Evolutionary conservation across 208 protist genomes (phyloP).

Genomic region (Trypanosoma caninum): DNA sequence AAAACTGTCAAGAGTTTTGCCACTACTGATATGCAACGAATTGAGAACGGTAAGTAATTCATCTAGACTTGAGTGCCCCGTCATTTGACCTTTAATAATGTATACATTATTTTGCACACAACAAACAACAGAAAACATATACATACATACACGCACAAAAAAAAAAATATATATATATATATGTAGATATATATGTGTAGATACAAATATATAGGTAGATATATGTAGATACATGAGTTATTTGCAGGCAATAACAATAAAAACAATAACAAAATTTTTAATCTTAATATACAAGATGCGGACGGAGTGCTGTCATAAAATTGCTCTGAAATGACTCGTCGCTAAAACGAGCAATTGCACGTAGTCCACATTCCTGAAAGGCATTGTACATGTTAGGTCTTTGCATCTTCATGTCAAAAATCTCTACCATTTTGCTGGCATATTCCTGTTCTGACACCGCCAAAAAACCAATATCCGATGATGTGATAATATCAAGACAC

Average conservation of each 20-base stretch:
- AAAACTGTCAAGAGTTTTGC: conserved; percentile 74
- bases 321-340: conserved; percentile 24
- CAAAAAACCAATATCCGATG: conserved; percentile 70
- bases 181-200: background rate
- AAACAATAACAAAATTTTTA: background rate
- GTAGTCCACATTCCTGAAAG: conserved; percentile 36
- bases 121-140: background rate
- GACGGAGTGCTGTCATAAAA: conserved; percentile 10
- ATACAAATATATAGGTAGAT: background rate
- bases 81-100: conserved; percentile 26
- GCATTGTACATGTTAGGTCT: conserved; percentile 24
- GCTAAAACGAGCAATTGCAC: conserved; percentile 19
- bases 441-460: conserved; percentile 86
- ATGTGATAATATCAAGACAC: conserved; percentile 91
- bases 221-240: background rate
- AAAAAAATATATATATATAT: conserved; percentile 15
- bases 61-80: conserved; percentile 48
- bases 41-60: conserved; percentile 70
- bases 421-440: conserved; percentile 58
- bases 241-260: background rate
- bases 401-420: conserved; percentile 33
- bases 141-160: conserved; percentile 1
- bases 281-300: conserved; percentile 4
- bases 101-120: background rate
- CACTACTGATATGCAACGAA: conserved; percentile 57